Evolutionary conservation across 2,329 filamentous ascomycete species (phyloP).

Genomic region (Fusarium luffae): DNA sequence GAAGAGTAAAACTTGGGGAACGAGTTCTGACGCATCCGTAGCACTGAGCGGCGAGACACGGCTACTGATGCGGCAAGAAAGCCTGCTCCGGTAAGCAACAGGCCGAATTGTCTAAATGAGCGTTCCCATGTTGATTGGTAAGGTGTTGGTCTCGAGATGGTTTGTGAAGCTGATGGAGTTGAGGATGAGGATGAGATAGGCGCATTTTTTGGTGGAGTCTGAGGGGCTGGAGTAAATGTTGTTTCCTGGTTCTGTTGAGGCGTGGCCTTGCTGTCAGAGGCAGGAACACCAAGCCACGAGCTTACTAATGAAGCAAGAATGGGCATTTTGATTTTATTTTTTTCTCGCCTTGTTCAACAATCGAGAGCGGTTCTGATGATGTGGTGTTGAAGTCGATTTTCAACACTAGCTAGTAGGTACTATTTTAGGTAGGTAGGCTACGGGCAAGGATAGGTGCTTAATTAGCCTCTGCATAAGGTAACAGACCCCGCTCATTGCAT

Average conservation of each 20-base stretch:
- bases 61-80: conserved; percentile 79
- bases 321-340: neutral
- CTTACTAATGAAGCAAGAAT: conserved; percentile 32
- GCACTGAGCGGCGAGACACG: conserved; percentile 77
- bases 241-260: conserved; percentile 9
- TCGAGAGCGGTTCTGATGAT: neutral
- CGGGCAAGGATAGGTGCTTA: neutral
- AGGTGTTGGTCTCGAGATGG: neutral
- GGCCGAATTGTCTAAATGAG: conserved; percentile 68
- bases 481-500: conserved; percentile 30
- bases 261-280: conserved; percentile 16
- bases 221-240: conserved; percentile 25
- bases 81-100: conserved; percentile 79
- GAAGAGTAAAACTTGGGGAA: conserved; percentile 78
- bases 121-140: conserved; percentile 53
- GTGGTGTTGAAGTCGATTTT: conserved; percentile 1
- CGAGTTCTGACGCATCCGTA: conserved; percentile 68
- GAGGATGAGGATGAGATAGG: neutral
- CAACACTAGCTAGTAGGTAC: neutral
- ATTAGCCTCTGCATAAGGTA: neutral
- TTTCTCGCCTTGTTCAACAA: neutral
- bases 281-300: conserved; percentile 32
- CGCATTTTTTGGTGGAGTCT: conserved; percentile 22
- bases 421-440: neutral
- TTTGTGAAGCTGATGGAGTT: conserved; percentile 3